Percentiles rank a stretch among this genome's conserved stretches.
phyloP scores from a whole-genome alignment of 2,329 filamentous ascomycete species.

The Penicillium crustosum region DNA sequence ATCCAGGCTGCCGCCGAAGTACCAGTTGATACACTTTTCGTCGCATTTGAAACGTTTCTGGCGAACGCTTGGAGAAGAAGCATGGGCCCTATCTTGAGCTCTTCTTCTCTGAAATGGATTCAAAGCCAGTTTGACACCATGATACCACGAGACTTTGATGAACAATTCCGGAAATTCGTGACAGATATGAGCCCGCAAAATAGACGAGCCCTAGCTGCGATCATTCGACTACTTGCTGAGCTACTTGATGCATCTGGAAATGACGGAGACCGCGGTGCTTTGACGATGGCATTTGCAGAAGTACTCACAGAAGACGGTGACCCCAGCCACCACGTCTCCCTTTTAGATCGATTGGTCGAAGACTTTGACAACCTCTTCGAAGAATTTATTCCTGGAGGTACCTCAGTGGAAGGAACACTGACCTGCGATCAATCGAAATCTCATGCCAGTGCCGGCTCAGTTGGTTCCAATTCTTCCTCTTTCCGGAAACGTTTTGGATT shows the following conservation, averaged over 20 bases:
- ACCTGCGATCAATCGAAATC: constrained; percentile 59
- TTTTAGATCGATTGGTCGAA: constrained; percentile 84
- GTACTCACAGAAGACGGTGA: constrained; percentile 75
- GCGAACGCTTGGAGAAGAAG: constrained; percentile 83
- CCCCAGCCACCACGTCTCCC: constrained; percentile 79
- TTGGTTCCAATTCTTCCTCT: constrained; percentile 84
- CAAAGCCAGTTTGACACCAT: constrained; percentile 54
- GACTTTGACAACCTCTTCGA: constrained; percentile 89
- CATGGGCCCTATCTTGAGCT: constrained; percentile 79
- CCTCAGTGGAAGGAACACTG: constrained; percentile 42
- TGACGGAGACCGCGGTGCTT: constrained; percentile 81
- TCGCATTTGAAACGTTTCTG: constrained; percentile 90
- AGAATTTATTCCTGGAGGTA: constrained; percentile 52
- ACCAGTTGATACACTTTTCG: constrained; percentile 80
- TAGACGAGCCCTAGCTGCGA: constrained; percentile 73
- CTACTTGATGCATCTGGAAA: constrained; percentile 86
- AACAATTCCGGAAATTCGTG: constrained; percentile 56
- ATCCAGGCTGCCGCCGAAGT: constrained; percentile 73
- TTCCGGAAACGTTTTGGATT: constrained; percentile 82
- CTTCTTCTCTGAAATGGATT: constrained; percentile 69
- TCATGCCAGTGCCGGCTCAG: constrained; percentile 68
- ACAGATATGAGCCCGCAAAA: constrained; percentile 58
- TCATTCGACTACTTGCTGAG: constrained; percentile 83
- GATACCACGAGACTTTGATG: constrained; percentile 52
- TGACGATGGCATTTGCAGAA: constrained; percentile 87